Conservation (phyloP, 2,329 filamentous ascomycete genomes). For the Colletotrichum chlorophyti region DNA sequence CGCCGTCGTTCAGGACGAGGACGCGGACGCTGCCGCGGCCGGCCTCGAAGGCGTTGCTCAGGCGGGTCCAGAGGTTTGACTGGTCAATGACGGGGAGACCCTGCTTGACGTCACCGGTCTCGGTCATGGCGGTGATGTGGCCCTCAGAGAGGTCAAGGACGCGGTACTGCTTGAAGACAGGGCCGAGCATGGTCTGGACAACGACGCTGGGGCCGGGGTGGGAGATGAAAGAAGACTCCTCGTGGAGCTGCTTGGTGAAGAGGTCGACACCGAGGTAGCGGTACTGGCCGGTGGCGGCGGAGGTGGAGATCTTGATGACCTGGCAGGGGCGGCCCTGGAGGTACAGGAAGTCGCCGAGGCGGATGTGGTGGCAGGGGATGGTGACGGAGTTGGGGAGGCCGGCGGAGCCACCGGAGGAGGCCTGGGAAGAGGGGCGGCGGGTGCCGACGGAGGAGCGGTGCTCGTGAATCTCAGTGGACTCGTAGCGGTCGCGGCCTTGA, state of each 20-base stretch:
- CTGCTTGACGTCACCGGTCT: conserved; percentile 98
- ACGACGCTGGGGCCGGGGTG: conserved; percentile 96
- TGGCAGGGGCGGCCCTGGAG: conserved; percentile 99
- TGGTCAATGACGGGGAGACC: conserved; percentile 92
- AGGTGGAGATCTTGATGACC: conserved; percentile 99
- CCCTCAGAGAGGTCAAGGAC: conserved; percentile 95
- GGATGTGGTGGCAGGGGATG: conserved; percentile 99
- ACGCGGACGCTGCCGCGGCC: conserved; percentile 94
- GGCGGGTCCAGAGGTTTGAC: conserved; percentile 83
- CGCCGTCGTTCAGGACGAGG: conserved; percentile 92
- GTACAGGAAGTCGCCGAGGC: conserved; percentile 97
- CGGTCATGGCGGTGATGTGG: conserved; percentile 93
- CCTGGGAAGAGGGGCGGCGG: conserved; percentile 38
- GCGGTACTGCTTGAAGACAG: conserved; percentile 99
- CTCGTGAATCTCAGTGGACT: conserved; percentile 58
- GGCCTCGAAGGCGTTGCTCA: conserved; percentile 84
- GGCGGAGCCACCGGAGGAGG: conserved; percentile 41
- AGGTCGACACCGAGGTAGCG: conserved; percentile 99
- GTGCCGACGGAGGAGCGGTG: conserved; percentile 40
- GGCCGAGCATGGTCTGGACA: conserved; percentile 99
- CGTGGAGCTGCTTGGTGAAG: conserved; percentile 99
- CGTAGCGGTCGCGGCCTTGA: conserved; percentile 48
- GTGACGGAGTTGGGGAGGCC: conserved; percentile 83
- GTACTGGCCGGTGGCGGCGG: conserved; percentile 97
- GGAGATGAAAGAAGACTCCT: conserved; percentile 97